Conservation (phyloP, 2,329 filamentous ascomycete species). For the Fusarium hostae region DNA sequence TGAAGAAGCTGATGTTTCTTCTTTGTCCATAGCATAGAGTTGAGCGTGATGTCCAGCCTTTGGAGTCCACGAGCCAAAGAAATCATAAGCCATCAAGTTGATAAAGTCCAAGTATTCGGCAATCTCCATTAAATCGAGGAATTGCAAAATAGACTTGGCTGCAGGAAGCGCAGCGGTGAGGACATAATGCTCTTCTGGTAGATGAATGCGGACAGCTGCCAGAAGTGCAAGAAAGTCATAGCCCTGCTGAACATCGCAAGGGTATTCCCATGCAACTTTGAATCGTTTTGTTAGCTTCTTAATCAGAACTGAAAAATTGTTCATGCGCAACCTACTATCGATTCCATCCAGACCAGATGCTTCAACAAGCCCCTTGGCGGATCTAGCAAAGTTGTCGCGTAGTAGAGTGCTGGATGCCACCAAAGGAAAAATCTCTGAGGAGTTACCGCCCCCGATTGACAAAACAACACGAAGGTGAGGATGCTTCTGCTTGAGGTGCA, state of each 20-base stretch:
- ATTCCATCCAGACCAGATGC: slow-evolving; percentile 71
- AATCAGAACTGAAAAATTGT: background rate
- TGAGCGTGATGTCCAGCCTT: slow-evolving; percentile 80
- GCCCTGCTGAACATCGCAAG: slow-evolving; percentile 72
- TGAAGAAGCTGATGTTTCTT: slow-evolving; percentile 73
- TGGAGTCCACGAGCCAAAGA: slow-evolving; percentile 75
- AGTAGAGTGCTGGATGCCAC: slow-evolving; percentile 70
- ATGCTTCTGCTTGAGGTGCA: slow-evolving; percentile 76
- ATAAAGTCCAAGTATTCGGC: slow-evolving; percentile 77
- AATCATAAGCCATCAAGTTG: slow-evolving; percentile 86
- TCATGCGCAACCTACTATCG: slow-evolving; percentile 67
- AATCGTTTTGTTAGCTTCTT: slow-evolving; percentile 18
- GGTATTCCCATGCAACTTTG: slow-evolving; percentile 84
- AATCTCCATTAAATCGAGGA: slow-evolving; percentile 73
- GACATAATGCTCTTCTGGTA: slow-evolving; percentile 76
- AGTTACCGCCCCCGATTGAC: slow-evolving; percentile 77
- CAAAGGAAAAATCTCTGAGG: slow-evolving; percentile 73
- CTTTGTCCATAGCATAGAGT: slow-evolving; percentile 71
- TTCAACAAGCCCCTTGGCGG: slow-evolving; percentile 74
- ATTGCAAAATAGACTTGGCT: slow-evolving; percentile 70
- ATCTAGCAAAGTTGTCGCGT: slow-evolving; percentile 76
- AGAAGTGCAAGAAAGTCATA: slow-evolving; percentile 77
- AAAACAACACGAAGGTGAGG: slow-evolving; percentile 78
- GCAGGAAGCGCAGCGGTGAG: slow-evolving; percentile 79
- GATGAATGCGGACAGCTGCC: slow-evolving; percentile 70